These are phyloP conservation scores for Penicillium sp. DNA, from an alignment of 2,329 filamentous ascomycete genomes.

Conservation along the genomic window DNA sequence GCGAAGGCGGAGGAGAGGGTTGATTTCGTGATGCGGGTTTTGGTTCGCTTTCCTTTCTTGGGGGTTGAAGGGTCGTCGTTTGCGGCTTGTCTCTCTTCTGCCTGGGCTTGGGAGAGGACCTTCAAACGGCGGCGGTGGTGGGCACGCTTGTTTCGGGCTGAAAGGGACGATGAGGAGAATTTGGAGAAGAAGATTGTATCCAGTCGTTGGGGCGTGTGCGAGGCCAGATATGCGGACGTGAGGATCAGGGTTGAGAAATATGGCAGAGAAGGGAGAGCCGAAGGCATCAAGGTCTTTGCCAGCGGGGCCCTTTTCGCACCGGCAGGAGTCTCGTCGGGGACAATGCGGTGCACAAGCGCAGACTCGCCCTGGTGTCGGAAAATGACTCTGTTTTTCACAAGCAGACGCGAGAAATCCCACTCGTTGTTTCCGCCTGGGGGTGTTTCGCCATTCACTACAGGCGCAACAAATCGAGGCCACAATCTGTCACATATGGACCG, in stretches of 20 bases:
- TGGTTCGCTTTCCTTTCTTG: conserved; percentile 37
- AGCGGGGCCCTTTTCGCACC: conserved; percentile 21
- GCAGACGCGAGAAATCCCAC: conserved; percentile 79
- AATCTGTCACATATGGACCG: conserved; percentile 67
- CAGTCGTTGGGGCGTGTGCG: conserved; percentile 47
- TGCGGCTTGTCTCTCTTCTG: conserved; percentile 35
- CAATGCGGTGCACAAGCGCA: conserved; percentile 44
- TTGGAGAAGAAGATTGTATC: conserved; percentile 54
- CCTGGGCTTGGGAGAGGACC: conserved; percentile 40
- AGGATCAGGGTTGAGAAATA: conserved; percentile 50
- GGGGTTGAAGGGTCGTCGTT: conserved; percentile 32
- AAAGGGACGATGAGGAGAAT: conserved; percentile 46
- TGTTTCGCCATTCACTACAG: conserved; percentile 67
- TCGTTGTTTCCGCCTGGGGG: conserved; percentile 50
- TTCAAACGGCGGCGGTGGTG: conserved; percentile 46
- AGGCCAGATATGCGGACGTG: conserved; percentile 50
- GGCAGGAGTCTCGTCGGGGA: conserved; percentile 31
- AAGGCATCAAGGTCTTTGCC: conserved; percentile 28
- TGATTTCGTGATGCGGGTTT: conserved; percentile 44
- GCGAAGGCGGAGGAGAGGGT: conserved; percentile 43
- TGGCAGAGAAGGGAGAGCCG: conserved; percentile 41
- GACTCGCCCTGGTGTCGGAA: conserved; percentile 49
- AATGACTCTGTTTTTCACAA: conserved; percentile 55
- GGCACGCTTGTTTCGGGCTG: conserved; percentile 46
- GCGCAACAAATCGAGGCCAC: conserved; percentile 82